Evolutionary conservation across 2,329 filamentous ascomycete genomes (phyloP).

Genomic region (Epichloe amarillans): DNA sequence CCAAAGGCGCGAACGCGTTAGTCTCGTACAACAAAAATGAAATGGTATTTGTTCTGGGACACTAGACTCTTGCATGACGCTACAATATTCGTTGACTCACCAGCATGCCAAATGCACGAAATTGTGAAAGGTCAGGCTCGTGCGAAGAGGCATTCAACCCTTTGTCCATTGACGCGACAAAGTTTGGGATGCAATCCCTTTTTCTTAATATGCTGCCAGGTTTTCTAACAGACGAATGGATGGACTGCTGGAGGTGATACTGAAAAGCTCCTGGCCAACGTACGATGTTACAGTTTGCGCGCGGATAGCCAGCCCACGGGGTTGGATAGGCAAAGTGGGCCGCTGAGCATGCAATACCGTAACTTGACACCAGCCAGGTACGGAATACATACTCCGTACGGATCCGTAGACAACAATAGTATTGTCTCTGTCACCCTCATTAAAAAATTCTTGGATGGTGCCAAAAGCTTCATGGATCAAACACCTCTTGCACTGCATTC

Average conservation of each 20-base stretch:
- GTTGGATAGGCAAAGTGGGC: background rate
- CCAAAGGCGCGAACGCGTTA: background rate
- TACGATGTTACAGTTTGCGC: background rate
- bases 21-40: background rate
- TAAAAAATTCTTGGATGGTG: too few species aligned
- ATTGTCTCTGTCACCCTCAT: too few species aligned
- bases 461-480: too few species aligned
- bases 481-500: too few species aligned
- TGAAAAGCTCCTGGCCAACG: too few species aligned
- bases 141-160: background rate
- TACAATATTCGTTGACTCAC: conserved; percentile 10
- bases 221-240: too few species aligned
- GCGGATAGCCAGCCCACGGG: background rate
- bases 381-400: too few species aligned
- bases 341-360: background rate
- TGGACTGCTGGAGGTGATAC: too few species aligned
- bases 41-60: background rate
- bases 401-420: too few species aligned
- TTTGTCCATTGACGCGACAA: background rate
- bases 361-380: background rate
- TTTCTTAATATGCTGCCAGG: too few species aligned
- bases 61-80: background rate
- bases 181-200: background rate
- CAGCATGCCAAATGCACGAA: conserved; percentile 16
- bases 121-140: conserved; percentile 8